Evolutionary conservation across 176 grass and related monocot species (phyloP).

Genomic region (Aegilops sharonensis): DNA sequence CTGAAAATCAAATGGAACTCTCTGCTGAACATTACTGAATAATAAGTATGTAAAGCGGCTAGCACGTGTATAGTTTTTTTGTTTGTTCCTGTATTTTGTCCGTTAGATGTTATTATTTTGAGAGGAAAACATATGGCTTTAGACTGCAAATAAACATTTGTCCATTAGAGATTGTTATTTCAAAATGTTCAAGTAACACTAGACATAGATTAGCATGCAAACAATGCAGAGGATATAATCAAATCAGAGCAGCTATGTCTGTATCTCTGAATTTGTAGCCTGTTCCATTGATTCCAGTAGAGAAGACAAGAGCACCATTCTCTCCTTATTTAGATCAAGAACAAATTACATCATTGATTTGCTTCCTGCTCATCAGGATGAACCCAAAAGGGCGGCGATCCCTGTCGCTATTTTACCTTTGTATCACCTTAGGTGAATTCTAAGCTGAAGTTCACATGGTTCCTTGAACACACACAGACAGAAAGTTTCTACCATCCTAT

Average conservation of each 20-base stretch:
- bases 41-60: too few relatives aligned
- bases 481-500: constrained; percentile 26
- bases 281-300: background rate
- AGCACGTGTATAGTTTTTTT: too few relatives aligned
- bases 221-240: background rate
- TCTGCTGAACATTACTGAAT: too few relatives aligned
- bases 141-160: background rate
- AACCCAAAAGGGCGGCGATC: constrained; percentile 1
- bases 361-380: background rate
- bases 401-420: constrained; percentile 15
- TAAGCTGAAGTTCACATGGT: background rate
- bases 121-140: background rate
- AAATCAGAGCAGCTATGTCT: background rate
- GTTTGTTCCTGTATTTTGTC: too few relatives aligned
- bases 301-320: background rate
- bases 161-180: background rate
- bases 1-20: too few relatives aligned
- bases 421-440: constrained; percentile 22
- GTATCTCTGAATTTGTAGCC: background rate
- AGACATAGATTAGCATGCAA: background rate
- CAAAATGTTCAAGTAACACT: background rate
- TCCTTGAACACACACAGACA: background rate
- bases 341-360: background rate
- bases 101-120: background rate
- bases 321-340: background rate